Conservation (phyloP, 305 asterid species). For the Ilex paraguariensis region DNA sequence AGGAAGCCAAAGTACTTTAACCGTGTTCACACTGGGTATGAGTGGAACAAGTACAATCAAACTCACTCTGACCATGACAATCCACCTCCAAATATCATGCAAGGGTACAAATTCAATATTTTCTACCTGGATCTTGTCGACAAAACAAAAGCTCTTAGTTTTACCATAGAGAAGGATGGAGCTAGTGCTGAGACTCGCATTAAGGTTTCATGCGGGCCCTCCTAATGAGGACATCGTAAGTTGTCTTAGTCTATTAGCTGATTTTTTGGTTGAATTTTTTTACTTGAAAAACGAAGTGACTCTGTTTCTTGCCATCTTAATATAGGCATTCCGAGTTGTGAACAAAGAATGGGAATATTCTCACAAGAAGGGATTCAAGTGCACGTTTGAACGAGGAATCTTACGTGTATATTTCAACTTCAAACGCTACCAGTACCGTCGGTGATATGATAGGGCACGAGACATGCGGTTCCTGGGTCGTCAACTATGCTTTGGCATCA, state of each 20-base stretch:
- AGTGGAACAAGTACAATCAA: constrained; percentile 24
- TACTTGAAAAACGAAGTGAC: background rate
- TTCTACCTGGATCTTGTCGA: constrained; percentile 27
- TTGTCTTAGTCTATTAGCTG: background rate
- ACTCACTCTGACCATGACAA: constrained; percentile 28
- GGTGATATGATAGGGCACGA: constrained; percentile 28
- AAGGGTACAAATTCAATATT: constrained; percentile 26
- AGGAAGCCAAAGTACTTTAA: constrained; percentile 23
- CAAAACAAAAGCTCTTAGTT: constrained; percentile 19
- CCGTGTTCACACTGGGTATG: constrained; percentile 26
- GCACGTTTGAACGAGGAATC: constrained; percentile 71
- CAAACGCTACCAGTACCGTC: constrained; percentile 66
- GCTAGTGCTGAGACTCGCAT: constrained; percentile 19
- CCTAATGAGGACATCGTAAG: constrained; percentile 69
- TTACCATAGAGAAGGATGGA: constrained; percentile 21
- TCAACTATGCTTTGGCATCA: too few relatives aligned
- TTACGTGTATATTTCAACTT: constrained; percentile 74
- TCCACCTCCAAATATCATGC: constrained; percentile 24
- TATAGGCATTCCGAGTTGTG: constrained; percentile 69
- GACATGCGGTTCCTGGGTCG: too few relatives aligned
- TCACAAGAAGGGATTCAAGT: constrained; percentile 76
- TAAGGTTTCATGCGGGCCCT: constrained; percentile 44
- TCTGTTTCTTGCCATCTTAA: background rate
- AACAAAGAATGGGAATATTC: constrained; percentile 88
- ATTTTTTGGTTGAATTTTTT: background rate